Base-by-base conservation (phyloP, 148 eudicot genomes). In the Nyssa sinensis region DNA sequence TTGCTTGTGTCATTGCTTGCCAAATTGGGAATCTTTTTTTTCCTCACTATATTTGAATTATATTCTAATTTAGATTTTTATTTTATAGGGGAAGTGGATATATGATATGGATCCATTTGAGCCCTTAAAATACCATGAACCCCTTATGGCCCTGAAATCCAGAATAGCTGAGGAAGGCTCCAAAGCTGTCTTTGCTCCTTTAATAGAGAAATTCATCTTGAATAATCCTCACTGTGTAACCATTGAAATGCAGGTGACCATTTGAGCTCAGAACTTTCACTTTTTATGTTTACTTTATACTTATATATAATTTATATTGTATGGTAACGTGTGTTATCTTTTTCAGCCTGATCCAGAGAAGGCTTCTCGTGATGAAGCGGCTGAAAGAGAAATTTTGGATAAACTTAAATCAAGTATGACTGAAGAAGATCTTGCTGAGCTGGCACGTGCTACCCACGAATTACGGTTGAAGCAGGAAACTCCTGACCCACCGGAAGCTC, bases 41-140 rank as follows among this genome's bases (percentile, higher is more conserved):
- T 60, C 31, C n/a, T 64, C 28, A 3, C 30, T 69, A 5, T n/a
- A 44, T 70, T 13, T 21, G 34, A 12, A 14, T 30, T 37, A 47
- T 23, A 3, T 55, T 35, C 73, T 69, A 17, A 61, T 27, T 39
- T 61, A 61, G 27, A 19, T 8, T 74, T 58, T 63, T 63, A 3
- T 72, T 72, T 79, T 75, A 62, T 75, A 95, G 99, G 93, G 91
- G 41, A 95, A 95, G 79, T 95, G 99, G 99, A 80, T 95, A 29
- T 95, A 95, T 88, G 99, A 93, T 76, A 86, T 84, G 98, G 91
- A 95, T 80, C 99, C 99, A 66, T 95, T 95, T 75, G 87, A 90
- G 78, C 99, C 99, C 49, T 78, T 95, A 64, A 95, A 90, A 80
- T 95, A 94, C 83, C 97, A 93, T 74, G 87, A 87, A 71, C 98